Base-by-base conservation (phyloP, 148 eudicot genomes). In the Vaccinium vitisidaea region DNA sequence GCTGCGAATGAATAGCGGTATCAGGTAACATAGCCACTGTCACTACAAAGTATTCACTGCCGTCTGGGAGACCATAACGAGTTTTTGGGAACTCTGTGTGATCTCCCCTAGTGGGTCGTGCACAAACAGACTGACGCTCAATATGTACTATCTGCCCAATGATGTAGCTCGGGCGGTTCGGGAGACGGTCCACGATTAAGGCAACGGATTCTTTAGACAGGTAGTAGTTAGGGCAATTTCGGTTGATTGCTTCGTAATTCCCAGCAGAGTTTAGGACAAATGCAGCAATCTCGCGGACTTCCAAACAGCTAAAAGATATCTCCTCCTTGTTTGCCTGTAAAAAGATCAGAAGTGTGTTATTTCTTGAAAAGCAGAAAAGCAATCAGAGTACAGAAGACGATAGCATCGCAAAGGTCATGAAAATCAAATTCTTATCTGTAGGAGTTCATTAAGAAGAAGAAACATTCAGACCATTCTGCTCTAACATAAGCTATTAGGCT, bases 21-120 rank as follows among this genome's bases (percentile, higher is more conserved):
- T 92, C 96, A 12, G 98, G 98, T 75, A 97, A 88, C 99, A 97
- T 91, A 55, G 98, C 97, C 77, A 94, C 93, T 25, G 98, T 95
- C 84, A 95, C 98, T 85, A 92, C 82, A 78, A 91, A 93, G 88
- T 92, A 95, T 81, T 95, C 98, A 88, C 97, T 92, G 77, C 98
- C 97, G 63, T 89, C 43, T n/a, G 95, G 93, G 50, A 95, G 90
- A 53, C 93, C 91, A 85, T 90, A 91, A 0, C 93, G 94, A 90
- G 92, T 94, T 8, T 88, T 80, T 21, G 77, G 70, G 55, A 53
- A 36, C 69, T 87, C 92, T 16, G 83, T 82, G 69, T 55, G 84
- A 81, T 89, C 90, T 36, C 84, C 89, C 79, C 83, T 81, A 27
- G 15, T 79, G 54, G 70, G 69, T 16, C 86, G 87, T 8, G 92